Evolutionary conservation across 2,329 filamentous ascomycete species (phyloP), one percentile per base, ranked within the genome.

Genomic region (Clathrospora elynae): DNA sequence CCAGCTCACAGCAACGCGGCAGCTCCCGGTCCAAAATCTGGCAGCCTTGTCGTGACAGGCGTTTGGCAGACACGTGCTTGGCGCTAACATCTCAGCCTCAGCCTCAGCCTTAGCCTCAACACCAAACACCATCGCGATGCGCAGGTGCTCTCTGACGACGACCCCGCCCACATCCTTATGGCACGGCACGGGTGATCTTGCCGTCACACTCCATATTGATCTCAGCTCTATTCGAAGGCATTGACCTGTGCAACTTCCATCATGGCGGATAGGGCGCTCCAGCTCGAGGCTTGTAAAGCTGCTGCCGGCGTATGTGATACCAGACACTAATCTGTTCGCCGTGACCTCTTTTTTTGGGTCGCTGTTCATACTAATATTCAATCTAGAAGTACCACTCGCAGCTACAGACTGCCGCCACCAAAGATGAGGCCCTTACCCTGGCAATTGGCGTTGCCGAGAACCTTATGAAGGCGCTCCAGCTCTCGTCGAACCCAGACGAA

Each of bases 361-460:
- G 36, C 31, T 26, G 26, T 29, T 20, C 33, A 25, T 23, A 57
- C 60, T 61, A 53, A 63, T 55, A 40, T 38, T 23, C 19, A 30
- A 26, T 30, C 23, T 46, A 66, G 56, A 55, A 53, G 6, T 61
- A 57, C 26, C 55, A 57, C 67, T 72, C 70, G 46, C 72, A 72
- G 59, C 72, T 85, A 57, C 68, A 74, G 46, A 64, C 68, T 47
- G 74, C 81, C 24, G 64, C 67, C 16, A 80, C 77, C 33, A 78
- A 81, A 53, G 72, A 79, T 54, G 83, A 84, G 56, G 90, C 89
- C 29, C 77, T 96, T 41, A 75, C 84, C 36, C 80, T 88, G 66
- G 85, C 89, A 35, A 89, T 96, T 62, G 75, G 79, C 52, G 88
- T 87, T 4, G 87, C 85, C 14, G 90, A 96, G 66, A 75, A 87